These are phyloP conservation scores for Amanita inopinata DNA, from an alignment of 768 basidiomycete species.

Conservation along the genomic window DNA sequence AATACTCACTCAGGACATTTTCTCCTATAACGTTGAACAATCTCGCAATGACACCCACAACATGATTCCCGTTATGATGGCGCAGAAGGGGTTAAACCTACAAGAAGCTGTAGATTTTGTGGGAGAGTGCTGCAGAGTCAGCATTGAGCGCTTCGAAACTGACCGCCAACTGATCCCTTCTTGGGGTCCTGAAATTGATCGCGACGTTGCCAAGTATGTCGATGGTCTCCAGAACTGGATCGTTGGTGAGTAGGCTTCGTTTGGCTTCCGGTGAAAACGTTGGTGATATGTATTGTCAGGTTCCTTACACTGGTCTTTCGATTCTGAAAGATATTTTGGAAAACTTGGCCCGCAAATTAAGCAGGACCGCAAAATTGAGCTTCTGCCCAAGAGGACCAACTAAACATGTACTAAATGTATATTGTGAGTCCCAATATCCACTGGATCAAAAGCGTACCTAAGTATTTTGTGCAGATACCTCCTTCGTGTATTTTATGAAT, in stretches of 20 bases:
- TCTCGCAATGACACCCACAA: slow-evolving; percentile 64
- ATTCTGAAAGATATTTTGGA: slow-evolving; percentile 57
- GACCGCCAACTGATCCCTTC: slow-evolving; percentile 36
- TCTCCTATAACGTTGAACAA: slow-evolving; percentile 68
- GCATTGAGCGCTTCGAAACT: slow-evolving; percentile 47
- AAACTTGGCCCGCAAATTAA: slow-evolving; percentile 37
- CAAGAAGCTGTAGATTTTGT: slow-evolving; percentile 58
- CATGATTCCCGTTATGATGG: slow-evolving; percentile 63
- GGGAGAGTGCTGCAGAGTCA: slow-evolving; percentile 47
- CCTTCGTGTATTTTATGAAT: too few relatives aligned
- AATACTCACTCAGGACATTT: slow-evolving; percentile 43
- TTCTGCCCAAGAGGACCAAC: slow-evolving; percentile 25
- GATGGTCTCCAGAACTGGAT: slow-evolving; percentile 57
- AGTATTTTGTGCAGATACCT: too few relatives aligned
- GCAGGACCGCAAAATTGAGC: slow-evolving; percentile 31
- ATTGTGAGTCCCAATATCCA: background rate
- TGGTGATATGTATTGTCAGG: slow-evolving; percentile 18
- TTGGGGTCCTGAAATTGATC: slow-evolving; percentile 50
- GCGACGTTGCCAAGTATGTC: slow-evolving; percentile 42
- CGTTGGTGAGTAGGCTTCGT: slow-evolving; percentile 17
- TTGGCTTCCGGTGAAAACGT: background rate
- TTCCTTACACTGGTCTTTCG: slow-evolving; percentile 56
- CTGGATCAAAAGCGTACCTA: too few relatives aligned
- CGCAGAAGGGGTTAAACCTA: slow-evolving; percentile 42
- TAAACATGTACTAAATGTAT: background rate